Evolutionary conservation across 768 basidiomycete species (phyloP).

Genomic region (Galerina sulciceps): DNA sequence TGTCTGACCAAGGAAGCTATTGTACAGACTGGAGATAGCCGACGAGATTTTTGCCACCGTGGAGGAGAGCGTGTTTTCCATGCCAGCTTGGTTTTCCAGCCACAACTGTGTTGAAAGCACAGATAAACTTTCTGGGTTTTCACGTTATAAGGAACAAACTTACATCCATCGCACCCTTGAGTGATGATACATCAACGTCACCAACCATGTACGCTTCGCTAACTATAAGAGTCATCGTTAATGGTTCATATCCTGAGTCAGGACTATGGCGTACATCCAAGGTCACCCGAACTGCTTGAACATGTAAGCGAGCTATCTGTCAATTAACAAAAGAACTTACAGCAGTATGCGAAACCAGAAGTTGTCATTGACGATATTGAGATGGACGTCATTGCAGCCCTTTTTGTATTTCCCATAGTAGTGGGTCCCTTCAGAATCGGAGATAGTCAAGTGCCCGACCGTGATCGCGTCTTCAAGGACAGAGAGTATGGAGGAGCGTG

Average conservation of each 20-base stretch:
- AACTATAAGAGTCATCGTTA: slow-evolving; percentile 41
- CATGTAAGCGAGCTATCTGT: slow-evolving; percentile 18
- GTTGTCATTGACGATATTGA: slow-evolving; percentile 60
- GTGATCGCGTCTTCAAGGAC: slow-evolving; percentile 62
- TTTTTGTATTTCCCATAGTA: slow-evolving; percentile 63
- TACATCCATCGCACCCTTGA: slow-evolving; percentile 68
- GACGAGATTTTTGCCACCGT: slow-evolving; percentile 59
- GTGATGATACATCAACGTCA: slow-evolving; percentile 62
- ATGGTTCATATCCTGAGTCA: not conserved
- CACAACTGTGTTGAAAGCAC: slow-evolving; percentile 50
- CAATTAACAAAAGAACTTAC: slow-evolving; percentile 38
- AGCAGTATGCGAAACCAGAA: slow-evolving; percentile 73
- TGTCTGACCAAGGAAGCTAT: slow-evolving; percentile 76
- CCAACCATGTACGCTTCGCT: slow-evolving; percentile 80
- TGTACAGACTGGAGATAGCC: slow-evolving; percentile 64
- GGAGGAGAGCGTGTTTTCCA: slow-evolving; percentile 62
- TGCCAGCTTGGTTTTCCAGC: slow-evolving; percentile 67
- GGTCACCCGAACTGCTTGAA: slow-evolving; percentile 54
- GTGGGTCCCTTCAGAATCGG: slow-evolving; percentile 62
- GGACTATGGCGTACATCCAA: slow-evolving; percentile 57
- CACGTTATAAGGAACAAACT: slow-evolving; percentile 27
- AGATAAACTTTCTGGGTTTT: slow-evolving; percentile 9
- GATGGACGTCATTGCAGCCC: slow-evolving; percentile 63
- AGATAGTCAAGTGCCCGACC: slow-evolving; percentile 62
- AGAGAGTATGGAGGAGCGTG: slow-evolving; percentile 62